Percentiles rank a stretch among this genome's conserved stretches.
Conservation (phyloP, 2,329 filamentous ascomycete species). For the Magnaporthiopsis poae region DNA sequence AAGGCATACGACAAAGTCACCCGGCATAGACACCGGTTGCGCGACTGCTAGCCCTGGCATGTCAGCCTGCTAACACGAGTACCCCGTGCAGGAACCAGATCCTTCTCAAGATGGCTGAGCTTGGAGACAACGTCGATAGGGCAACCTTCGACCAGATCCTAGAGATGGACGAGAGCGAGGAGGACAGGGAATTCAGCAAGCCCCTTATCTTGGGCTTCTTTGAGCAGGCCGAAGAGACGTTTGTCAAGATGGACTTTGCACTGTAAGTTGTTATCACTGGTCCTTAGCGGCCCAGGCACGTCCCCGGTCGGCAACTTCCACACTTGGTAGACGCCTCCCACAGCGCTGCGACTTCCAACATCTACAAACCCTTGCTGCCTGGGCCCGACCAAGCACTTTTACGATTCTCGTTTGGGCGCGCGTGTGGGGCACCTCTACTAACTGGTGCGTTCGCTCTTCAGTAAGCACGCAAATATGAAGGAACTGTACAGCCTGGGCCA, state of each 20-base stretch:
- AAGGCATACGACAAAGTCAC: not conserved
- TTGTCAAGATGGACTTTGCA: slow-evolving; percentile 69
- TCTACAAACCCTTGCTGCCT: too few relatives aligned
- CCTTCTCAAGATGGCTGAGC: slow-evolving; percentile 34
- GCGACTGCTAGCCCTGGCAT: not conserved
- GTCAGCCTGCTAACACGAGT: not conserved
- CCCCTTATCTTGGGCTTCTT: slow-evolving; percentile 90
- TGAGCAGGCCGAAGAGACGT: slow-evolving; percentile 78
- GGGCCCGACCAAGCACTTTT: not conserved
- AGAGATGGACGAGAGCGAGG: slow-evolving; percentile 91
- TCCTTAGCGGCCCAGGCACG: not conserved
- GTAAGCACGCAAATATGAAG: slow-evolving; percentile 57
- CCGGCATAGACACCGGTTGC: not conserved
- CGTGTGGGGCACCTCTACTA: slow-evolving; percentile 11
- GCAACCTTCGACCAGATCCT: slow-evolving; percentile 86
- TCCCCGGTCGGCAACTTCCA: not conserved
- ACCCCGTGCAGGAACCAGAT: not conserved
- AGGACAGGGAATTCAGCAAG: slow-evolving; percentile 75
- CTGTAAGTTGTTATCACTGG: slow-evolving; percentile 53
- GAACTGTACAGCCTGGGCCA: slow-evolving; percentile 77
- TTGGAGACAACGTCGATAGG: slow-evolving; percentile 68
- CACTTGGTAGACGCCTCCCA: too few relatives aligned
- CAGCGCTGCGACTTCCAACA: too few relatives aligned
- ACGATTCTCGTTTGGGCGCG: not conserved
- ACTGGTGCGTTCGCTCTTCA: slow-evolving; percentile 26